phyloP scores from a whole-genome alignment of 345 rosid genomes.

The Alliaria petiolata region DNA sequence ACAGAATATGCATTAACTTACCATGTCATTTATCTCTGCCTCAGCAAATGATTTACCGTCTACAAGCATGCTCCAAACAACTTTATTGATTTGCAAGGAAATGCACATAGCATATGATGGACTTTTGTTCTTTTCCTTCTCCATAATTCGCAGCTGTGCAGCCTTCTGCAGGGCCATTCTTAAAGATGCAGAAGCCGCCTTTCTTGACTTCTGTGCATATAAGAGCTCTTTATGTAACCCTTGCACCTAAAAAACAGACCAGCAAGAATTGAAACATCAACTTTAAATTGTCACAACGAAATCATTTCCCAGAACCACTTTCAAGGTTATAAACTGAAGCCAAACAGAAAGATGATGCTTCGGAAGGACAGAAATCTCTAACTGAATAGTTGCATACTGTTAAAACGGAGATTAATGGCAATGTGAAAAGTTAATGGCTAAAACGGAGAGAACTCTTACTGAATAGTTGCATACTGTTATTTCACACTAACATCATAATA shows the following conservation, averaged over 20 bases:
- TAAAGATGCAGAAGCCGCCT: slow-evolving; percentile 72
- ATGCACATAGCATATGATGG: slow-evolving; percentile 99
- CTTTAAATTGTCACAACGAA: neutral
- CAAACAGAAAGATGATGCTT: neutral
- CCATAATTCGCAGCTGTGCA: slow-evolving; percentile 83
- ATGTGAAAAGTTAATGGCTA: neutral
- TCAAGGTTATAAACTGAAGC: neutral
- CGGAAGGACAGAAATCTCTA: neutral
- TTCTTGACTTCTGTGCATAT: slow-evolving; percentile 69
- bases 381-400: neutral
- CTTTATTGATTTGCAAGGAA: slow-evolving; percentile 79
- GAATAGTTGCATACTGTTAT: neutral
- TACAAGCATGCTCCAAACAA: slow-evolving; percentile 96
- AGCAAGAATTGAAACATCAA: neutral
- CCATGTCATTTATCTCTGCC: slow-evolving; percentile 99
- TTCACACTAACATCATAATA: neutral
- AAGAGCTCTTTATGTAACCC: slow-evolving; percentile 73
- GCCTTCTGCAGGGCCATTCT: slow-evolving; percentile 85
- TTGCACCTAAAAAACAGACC: slow-evolving; percentile 58
- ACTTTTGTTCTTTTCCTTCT: slow-evolving; percentile 96
- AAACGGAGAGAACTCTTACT: neutral
- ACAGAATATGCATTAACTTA: slow-evolving; percentile 32
- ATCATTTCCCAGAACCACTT: neutral
- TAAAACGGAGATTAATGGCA: neutral
- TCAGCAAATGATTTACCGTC: slow-evolving; percentile 99